Evolutionary conservation across 495 filamentous ascomycete genomes (phyloP).

Genomic region (Rhizodiscina lignyota): DNA sequence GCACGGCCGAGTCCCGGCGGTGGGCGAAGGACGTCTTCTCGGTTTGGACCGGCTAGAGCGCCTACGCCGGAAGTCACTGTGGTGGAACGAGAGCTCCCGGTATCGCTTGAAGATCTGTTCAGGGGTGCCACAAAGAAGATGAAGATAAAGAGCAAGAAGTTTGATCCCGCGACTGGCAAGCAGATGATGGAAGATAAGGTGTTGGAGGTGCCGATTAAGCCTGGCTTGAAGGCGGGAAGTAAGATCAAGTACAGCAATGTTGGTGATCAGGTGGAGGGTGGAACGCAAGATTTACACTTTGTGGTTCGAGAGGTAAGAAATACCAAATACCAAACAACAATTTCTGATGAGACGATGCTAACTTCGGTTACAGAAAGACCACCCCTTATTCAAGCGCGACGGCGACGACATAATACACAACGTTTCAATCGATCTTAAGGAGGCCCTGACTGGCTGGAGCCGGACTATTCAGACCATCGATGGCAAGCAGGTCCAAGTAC

Average conservation of each 20-base stretch:
- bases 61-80: constrained; percentile 76
- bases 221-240: constrained; percentile 82
- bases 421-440: constrained; percentile 75
- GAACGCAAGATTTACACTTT: constrained; percentile 91
- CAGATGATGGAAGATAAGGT: constrained; percentile 74
- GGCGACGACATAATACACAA: constrained; percentile 69
- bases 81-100: constrained; percentile 64
- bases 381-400: constrained; percentile 65
- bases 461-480: constrained; percentile 88
- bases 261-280: constrained; percentile 91
- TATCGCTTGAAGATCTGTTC: constrained; percentile 79
- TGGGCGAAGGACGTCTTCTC: constrained; percentile 18
- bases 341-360: background rate
- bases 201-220: constrained; percentile 85
- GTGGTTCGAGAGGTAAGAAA: constrained; percentile 76
- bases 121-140: constrained; percentile 82
- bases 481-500: constrained; percentile 60
- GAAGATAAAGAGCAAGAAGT: constrained; percentile 91
- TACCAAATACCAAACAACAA: constrained; percentile 1
- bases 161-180: constrained; percentile 63
- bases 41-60: constrained; percentile 26
- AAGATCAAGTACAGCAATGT: constrained; percentile 97
- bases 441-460: constrained; percentile 91
- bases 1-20: constrained; percentile 14
- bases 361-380: constrained; percentile 46